A percentile compares a stretch with the other conserved stretches of the same genome.
phyloP scores from a whole-genome alignment of 2,329 filamentous ascomycete genomes.

The Arthrobotrys megalospora region DNA sequence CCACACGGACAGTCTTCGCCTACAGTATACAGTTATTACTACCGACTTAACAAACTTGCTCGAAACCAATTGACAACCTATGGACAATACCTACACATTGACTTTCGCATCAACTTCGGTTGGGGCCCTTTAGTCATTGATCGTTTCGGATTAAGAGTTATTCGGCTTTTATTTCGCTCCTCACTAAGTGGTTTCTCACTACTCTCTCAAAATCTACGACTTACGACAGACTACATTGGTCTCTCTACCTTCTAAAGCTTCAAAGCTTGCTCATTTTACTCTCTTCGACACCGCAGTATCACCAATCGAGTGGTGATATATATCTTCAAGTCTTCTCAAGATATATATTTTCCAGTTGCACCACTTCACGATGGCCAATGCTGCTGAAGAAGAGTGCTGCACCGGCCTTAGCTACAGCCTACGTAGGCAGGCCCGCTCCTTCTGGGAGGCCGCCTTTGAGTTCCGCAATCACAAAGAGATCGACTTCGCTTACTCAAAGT shows the following conservation, averaged over 20 bases:
- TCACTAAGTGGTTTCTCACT: slow-evolving; percentile 18
- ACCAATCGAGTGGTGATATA: slow-evolving; percentile 39
- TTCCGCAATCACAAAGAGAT: slow-evolving; percentile 43
- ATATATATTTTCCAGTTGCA: slow-evolving; percentile 50
- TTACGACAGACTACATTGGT: slow-evolving; percentile 8
- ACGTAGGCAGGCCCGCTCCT: slow-evolving; percentile 43
- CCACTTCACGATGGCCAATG: slow-evolving; percentile 32
- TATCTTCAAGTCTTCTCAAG: slow-evolving; percentile 39
- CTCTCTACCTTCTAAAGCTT: slow-evolving; percentile 10
- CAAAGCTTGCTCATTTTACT: not conserved
- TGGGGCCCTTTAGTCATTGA: slow-evolving; percentile 39
- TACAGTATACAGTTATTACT: slow-evolving; percentile 2
- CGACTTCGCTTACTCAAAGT: slow-evolving; percentile 46
- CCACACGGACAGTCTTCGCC: not conserved
- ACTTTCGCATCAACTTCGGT: slow-evolving; percentile 31
- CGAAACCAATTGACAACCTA: slow-evolving; percentile 36
- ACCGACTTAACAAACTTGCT: slow-evolving; percentile 26
- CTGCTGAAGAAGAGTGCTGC: slow-evolving; percentile 45
- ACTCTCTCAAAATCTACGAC: not conserved
- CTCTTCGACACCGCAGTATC: slow-evolving; percentile 4
- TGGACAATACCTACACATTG: slow-evolving; percentile 24
- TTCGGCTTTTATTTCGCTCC: slow-evolving; percentile 5
- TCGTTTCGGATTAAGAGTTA: slow-evolving; percentile 19
- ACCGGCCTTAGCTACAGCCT: slow-evolving; percentile 43
- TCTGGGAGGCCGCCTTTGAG: slow-evolving; percentile 37